Base-by-base conservation (phyloP, 2,329 filamentous ascomycete species). In the Bimuria novae-zelandiae region DNA sequence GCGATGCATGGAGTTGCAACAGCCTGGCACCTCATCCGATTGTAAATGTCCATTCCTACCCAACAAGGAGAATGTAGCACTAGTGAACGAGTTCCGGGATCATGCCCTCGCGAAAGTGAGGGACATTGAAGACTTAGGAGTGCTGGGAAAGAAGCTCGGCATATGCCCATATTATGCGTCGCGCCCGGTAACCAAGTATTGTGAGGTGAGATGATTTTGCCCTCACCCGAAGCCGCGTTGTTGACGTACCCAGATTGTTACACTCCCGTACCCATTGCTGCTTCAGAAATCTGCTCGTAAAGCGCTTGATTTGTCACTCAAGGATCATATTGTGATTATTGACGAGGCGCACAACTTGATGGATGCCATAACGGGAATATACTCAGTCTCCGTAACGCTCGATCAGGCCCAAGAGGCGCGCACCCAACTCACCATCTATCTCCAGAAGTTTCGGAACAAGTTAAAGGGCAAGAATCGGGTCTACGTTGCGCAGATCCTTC, bases 131-230 rank as follows among this genome's bases (percentile, higher is more conserved):
- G 94, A 99, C 64, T 80, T 97, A 33, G 87, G 88, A 17, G 79
- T 80, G 12, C 78, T 97, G 1, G 94, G 94, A 3, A 89, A 87
- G 64, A 84, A 87, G 44, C 79, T 97, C 27, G 84, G 87, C 0
- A 83, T 97, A 4, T 99, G 94, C 69, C 93, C 94, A 0, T 99
- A 99, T 72, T 99, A 99, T 74, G 92, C 93, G n/a, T 93, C 93
- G 0, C 83, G 94, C 43, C 83, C 89, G 2, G 89, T 90, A 0
- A 87, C 96, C n/a, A 85, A 87, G 16, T 84, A 88, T 8, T 89
- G 90, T 35, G 92, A 97, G 73, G 82, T 84, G 57, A 61, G 74
- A 52, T 4, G 7, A n/a, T 8, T 4, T 17, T 7, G 6, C 10
- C 16, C 5, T 27, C 25, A 23, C 10, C n/a, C 44, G 17, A 16